Percentiles rank a stretch among this genome's conserved stretches.
phyloP scores from a whole-genome alignment of 2,329 filamentous ascomycete species.

The Aspergillus hortae region DNA sequence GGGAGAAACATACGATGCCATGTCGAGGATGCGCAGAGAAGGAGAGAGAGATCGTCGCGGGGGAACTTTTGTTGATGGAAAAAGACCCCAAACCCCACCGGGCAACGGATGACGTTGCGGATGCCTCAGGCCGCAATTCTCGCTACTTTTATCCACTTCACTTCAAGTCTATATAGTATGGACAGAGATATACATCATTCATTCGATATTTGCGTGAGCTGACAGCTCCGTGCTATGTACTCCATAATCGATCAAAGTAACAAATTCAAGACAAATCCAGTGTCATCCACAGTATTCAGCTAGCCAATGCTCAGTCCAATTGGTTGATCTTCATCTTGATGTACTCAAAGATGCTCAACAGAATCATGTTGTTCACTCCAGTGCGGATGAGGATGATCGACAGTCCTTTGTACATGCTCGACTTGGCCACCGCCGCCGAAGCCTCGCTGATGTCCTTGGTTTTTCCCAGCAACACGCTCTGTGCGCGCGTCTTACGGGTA shows the following conservation, averaged over 20 bases:
- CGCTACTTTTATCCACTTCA: background rate
- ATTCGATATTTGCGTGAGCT: slow-evolving; percentile 20
- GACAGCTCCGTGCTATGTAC: background rate
- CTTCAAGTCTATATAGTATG: background rate
- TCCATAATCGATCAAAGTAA: background rate
- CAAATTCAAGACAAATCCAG: background rate
- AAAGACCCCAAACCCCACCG: slow-evolving; percentile 24
- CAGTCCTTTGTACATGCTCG: slow-evolving; percentile 47
- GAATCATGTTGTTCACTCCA: slow-evolving; percentile 48
- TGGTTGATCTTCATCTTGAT: slow-evolving; percentile 43
- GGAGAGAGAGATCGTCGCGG: slow-evolving; percentile 10
- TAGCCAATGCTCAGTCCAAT: slow-evolving; percentile 20
- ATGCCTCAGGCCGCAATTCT: slow-evolving; percentile 23
- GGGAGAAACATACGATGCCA: slow-evolving; percentile 32
- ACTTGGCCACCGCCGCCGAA: slow-evolving; percentile 36
- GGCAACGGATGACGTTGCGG: slow-evolving; percentile 31
- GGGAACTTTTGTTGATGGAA: slow-evolving; percentile 26
- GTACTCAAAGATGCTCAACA: slow-evolving; percentile 46
- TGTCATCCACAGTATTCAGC: background rate
- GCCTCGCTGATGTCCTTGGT: slow-evolving; percentile 40
- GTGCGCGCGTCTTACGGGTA: slow-evolving; percentile 47
- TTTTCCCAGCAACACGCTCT: slow-evolving; percentile 45
- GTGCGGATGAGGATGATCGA: slow-evolving; percentile 46
- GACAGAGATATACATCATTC: background rate
- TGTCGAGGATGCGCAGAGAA: slow-evolving; percentile 17